Conservation (phyloP, 176 grass and related monocot species). For the Elaeis guineensis region DNA sequence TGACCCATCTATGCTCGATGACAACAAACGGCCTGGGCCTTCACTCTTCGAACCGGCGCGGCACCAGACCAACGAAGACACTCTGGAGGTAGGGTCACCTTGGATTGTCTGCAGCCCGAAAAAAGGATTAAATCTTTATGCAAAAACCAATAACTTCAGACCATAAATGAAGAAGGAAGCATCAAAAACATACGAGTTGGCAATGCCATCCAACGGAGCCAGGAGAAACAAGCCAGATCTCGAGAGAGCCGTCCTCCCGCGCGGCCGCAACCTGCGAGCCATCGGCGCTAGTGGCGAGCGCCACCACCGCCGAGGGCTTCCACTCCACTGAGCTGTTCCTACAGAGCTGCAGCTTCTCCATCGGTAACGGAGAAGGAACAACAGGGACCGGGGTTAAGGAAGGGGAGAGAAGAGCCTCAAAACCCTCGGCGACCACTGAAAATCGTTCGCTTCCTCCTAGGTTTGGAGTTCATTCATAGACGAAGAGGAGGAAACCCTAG, state of each 20-base stretch:
- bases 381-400: too few species aligned
- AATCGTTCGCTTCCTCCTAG: too few species aligned
- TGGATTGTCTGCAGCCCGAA: constrained; percentile 65
- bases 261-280: constrained; percentile 75
- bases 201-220: constrained; percentile 97
- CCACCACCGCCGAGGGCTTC: constrained; percentile 61
- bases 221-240: constrained; percentile 95
- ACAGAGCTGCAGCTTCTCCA: constrained; percentile 79
- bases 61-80: constrained; percentile 80
- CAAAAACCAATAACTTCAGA: background rate
- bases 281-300: constrained; percentile 57
- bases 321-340: constrained; percentile 48
- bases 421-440: too few species aligned
- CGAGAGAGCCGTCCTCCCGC: constrained; percentile 62
- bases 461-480: too few species aligned
- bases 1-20: constrained; percentile 74
- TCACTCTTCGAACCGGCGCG: constrained; percentile 11
- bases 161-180: background rate
- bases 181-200: constrained; percentile 57
- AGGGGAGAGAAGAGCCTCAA: too few species aligned
- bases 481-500: too few species aligned
- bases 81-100: constrained; percentile 40
- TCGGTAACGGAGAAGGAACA: background rate
- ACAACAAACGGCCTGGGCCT: constrained; percentile 53
- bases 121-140: constrained; percentile 9